Conservation (phyloP, 208 protist species). For the Crithidia mellificae region DNA sequence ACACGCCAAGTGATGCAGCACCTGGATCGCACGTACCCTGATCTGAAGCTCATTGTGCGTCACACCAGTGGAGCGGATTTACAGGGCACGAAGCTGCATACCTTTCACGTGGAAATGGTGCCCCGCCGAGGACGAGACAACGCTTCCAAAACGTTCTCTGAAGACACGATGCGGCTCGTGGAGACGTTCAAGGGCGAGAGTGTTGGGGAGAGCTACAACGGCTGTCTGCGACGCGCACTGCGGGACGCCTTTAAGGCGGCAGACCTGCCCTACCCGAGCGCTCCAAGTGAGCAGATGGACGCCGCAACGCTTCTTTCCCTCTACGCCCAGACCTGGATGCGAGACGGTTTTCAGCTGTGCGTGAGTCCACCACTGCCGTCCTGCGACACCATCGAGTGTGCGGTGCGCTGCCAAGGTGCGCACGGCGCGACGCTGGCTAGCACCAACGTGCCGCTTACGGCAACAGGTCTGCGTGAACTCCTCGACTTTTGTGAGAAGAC, state of each 20-base stretch:
- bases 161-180: constrained; percentile 36
- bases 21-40: constrained; percentile 40
- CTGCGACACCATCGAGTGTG: constrained; percentile 3
- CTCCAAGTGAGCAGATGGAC: background rate
- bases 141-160: constrained; percentile 7
- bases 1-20: background rate
- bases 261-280: constrained; percentile 4
- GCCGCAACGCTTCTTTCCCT: constrained; percentile 20
- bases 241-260: constrained; percentile 50
- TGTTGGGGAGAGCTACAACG: constrained; percentile 36
- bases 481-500: constrained; percentile 19
- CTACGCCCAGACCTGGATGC: constrained; percentile 13
- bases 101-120: constrained; percentile 47
- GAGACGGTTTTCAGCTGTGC: constrained; percentile 21
- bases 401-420: constrained; percentile 1
- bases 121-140: constrained; percentile 6
- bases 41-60: constrained; percentile 44
- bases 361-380: background rate
- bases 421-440: constrained; percentile 1
- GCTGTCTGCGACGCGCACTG: constrained; percentile 41
- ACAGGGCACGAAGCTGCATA: constrained; percentile 59
- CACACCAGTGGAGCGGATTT: constrained; percentile 71
- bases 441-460: constrained; percentile 7
- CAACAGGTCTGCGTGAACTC: constrained; percentile 19
- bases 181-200: constrained; percentile 60